Evolutionary conservation across 768 basidiomycete species (phyloP), one percentile per base, ranked within the genome.

Genomic region (Suillus occidentalis): DNA sequence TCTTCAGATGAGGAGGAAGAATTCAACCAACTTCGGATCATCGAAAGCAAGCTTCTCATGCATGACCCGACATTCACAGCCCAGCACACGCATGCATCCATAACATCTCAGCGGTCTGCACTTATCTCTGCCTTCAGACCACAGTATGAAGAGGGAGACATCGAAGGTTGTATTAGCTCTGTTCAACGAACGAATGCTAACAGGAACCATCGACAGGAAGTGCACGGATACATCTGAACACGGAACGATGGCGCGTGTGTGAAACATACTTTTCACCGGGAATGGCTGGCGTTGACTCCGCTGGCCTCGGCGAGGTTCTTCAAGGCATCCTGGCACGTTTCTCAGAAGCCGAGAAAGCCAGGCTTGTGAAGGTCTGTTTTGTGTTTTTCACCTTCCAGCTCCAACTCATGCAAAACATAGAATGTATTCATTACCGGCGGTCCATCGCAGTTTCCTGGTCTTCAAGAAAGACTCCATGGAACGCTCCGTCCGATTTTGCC

Each of bases 201-300:
- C 14, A 36, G 43, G 13, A 25, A 37, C 14, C 14, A 65, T 20
- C 10, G 39, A 39, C 69, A 82, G 91, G 91, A 25, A 78, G 84
- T 65, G 81, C 90, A 55, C 88, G 94, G 63, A 87, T 99, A 62
- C 95, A 97, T 72, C 81, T 99, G 52, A 97, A 90, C 71, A 87
- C 91, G 13, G 97, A 99, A 79, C 82, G 95, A 47, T 94, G 92
- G 84, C 83, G 96, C 43, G 94, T 92, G 9, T 92, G 91, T 68
- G 97, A 99, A 78, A 87, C 94, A 1, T 95, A 90, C 82, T 97
- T 97, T 79, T 89, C 92, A 34, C 97, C 97, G 0, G 82, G 81
- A n/a, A 95, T 97, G 87, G 96, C 94, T 2, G 97, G 97, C 2
- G 83, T 97, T 20, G 97, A 99, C 75, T 93, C 90, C 14, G 97